Evolutionary conservation across 441 rosid species (phyloP).

Genomic region (Gossypium aridum): DNA sequence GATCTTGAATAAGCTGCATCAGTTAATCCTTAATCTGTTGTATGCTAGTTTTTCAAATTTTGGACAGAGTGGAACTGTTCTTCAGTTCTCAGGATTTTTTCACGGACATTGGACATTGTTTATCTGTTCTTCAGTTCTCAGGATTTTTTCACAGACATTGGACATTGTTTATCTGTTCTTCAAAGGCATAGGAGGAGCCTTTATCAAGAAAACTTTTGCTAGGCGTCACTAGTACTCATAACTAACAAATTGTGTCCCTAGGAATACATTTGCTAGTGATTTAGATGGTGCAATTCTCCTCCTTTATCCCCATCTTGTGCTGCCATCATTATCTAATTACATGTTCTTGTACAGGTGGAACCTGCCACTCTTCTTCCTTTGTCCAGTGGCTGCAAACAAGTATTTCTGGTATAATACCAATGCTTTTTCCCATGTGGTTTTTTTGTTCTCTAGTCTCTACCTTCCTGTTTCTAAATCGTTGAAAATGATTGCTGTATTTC

Average conservation of each 20-base stretch:
- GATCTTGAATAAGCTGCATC: background rate
- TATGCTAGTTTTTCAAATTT: background rate
- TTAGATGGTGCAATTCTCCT: slow-evolving; percentile 4
- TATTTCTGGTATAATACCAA: slow-evolving; percentile 68
- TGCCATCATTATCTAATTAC: background rate
- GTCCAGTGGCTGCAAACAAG: slow-evolving; percentile 95
- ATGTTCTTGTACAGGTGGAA: slow-evolving; percentile 58
- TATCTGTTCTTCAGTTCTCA: background rate
- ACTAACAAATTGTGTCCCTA: background rate
- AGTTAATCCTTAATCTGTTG: background rate
- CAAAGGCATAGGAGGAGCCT: background rate
- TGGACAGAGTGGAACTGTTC: background rate
- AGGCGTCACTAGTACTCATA: background rate
- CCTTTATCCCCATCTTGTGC: slow-evolving; percentile 5
- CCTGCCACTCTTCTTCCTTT: slow-evolving; percentile 94
- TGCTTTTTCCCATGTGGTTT: background rate
- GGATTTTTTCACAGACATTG: background rate
- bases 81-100: background rate
- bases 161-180: background rate
- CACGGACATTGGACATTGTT: background rate
- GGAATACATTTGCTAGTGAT: slow-evolving; percentile 4
- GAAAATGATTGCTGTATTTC: background rate
- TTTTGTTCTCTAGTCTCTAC: background rate
- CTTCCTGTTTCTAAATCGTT: background rate
- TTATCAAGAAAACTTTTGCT: background rate